Evolutionary conservation across 2,329 filamentous ascomycete species (phyloP), one percentile per base, ranked within the genome.

Genomic region (Pseudophaeomoniella oleicola): DNA sequence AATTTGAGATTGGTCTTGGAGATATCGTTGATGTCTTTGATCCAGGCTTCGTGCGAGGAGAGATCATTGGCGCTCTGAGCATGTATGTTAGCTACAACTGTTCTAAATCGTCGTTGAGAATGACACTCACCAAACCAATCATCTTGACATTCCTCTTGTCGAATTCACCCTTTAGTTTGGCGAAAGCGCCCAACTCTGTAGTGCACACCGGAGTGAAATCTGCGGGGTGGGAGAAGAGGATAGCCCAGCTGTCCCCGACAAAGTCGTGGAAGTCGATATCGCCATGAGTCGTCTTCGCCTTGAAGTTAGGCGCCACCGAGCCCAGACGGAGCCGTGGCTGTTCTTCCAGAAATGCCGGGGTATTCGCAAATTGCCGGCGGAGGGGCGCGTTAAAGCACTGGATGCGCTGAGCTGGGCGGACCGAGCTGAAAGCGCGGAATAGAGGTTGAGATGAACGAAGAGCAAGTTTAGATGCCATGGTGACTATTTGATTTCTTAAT

Each of bases 181-280:
- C 82, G 52, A 94, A 92, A 41, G 86, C 86, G 44, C 86, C 87
- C 44, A 94, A 79, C 67, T 94, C 87, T 37, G 86, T 94, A 45
- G 87, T 94, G 72, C 87, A 94, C 41, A 94, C 87, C 37, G 87
- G 87, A 2, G 87, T 94, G 70, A 83, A 94, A 63, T 94, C 87
- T 32, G 63, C 75, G 29, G 77, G 76, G 61, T 81, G 76, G 31
- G 75, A 79, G 67, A 81, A 81, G 45, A 81, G 66, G 43, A 81
- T 66, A 39, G 75, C 70, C 75, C 75, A 81, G 47, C 66, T 72
- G 60, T 78, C 66, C 50, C 73, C 75, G 46, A 80, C 77, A 64
- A 72, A 81, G 46, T 78, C 62, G 63, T 81, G 76, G 66, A 81
- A 81, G 59, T 78, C 67, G 53, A 80, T 77, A 39, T 66, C 64